Percentiles rank a stretch among this genome's conserved stretches.
Conservation (phyloP, 2,329 filamentous ascomycete species). For the Alternaria solani region DNA sequence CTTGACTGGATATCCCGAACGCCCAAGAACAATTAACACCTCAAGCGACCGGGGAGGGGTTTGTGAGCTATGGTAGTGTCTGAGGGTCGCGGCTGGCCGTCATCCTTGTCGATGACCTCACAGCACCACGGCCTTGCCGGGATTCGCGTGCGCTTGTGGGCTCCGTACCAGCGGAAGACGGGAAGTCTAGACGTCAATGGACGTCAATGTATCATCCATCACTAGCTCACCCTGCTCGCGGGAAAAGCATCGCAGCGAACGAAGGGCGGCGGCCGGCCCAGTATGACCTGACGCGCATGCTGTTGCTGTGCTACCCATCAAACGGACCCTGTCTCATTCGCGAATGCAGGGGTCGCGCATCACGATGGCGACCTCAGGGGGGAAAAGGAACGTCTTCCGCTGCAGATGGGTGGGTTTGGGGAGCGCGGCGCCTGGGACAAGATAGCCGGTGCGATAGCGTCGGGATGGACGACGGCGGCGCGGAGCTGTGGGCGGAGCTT, state of each 20-base stretch:
- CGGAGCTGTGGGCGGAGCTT: conserved; percentile 5
- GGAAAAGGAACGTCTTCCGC: background rate
- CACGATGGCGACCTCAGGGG: conserved; percentile 7
- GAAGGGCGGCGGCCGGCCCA: background rate
- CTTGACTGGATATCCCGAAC: background rate
- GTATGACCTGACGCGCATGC: conserved; percentile 1
- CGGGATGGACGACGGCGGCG: conserved; percentile 1
- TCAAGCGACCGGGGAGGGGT: conserved; percentile 6
- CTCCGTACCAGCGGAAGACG: conserved; percentile 11
- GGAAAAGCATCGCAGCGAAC: conserved; percentile 13
- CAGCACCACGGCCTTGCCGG: conserved; percentile 17
- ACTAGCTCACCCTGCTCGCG: conserved; percentile 6
- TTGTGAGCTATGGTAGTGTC: conserved; percentile 19
- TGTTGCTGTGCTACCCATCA: conserved; percentile 8
- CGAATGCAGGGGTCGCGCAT: conserved; percentile 14
- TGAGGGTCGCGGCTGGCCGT: conserved; percentile 32
- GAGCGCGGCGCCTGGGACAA: background rate
- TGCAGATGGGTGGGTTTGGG: background rate
- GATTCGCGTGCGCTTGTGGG: conserved; percentile 12
- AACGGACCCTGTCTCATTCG: conserved; percentile 16
- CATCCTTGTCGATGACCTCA: conserved; percentile 50
- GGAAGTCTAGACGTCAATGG: conserved; percentile 1
- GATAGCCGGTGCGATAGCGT: conserved; percentile 6
- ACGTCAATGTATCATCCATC: conserved; percentile 3
- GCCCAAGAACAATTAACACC: conserved; percentile 11